Evolutionary conservation across 78 protist species (phyloP).

Genomic region (Emiliania huxleyi): DNA sequence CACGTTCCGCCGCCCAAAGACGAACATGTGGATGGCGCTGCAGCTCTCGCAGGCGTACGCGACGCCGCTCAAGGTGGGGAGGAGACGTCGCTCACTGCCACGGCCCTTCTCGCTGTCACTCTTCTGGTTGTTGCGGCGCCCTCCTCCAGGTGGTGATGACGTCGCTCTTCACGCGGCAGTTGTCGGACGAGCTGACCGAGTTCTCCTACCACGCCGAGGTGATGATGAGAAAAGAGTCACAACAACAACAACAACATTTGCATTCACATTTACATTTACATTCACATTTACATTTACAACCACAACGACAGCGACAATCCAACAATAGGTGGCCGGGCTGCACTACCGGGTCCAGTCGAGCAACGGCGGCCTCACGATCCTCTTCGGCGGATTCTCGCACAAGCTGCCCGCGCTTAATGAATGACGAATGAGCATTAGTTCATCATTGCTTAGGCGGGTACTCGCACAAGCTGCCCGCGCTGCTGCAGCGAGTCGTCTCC

Average conservation of each 20-base stretch:
- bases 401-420: no score
- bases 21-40: neutral
- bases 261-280: no score
- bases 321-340: neutral
- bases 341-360: neutral
- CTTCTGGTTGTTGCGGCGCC: no score
- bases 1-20: neutral
- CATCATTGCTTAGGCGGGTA: neutral
- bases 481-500: neutral
- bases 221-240: no score
- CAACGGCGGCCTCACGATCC: neutral
- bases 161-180: neutral
- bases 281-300: no score
- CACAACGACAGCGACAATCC: no score
- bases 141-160: neutral
- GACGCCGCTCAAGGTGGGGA: neutral
- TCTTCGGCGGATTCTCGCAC: neutral
- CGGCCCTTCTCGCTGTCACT: no score
- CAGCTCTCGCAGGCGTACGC: neutral
- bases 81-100: neutral
- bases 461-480: neutral
- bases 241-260: no score
- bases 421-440: no score
- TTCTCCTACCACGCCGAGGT: constrained; percentile 31
- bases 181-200: constrained; percentile 20